Base-by-base conservation (phyloP, 1,284 basidiomycete genomes). In the Ceratobasidium sp. region DNA sequence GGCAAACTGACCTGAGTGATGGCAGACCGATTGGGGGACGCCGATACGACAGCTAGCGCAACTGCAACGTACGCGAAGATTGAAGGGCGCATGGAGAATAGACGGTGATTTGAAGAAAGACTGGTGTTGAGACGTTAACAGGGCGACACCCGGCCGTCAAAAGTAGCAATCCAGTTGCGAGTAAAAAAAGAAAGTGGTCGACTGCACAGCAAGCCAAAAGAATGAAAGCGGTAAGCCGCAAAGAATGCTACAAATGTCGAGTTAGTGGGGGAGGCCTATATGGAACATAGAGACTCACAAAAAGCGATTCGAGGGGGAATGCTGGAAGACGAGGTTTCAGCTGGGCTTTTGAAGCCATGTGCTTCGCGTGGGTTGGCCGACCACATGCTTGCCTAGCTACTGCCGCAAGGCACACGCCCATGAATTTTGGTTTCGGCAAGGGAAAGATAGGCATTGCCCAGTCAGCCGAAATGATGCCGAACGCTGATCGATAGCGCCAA, bases 141-240 rank as follows among this genome's bases (percentile, higher is more conserved):
- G 34, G 22, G 37, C 19, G 66, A 43, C 41, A 43, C 53, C 22
- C 22, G 66, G 54, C n/a, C 51, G 66, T 43, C 7, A 48, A 46
- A 41, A 34, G 27, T 49, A 49, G 66, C 66, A 69, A 69, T 69
- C 66, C 66, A 69, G 66, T 58, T 69, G 66, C 66, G 41, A 24
- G 24, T 4, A 37, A 62, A 64, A 49, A 58, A 53, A 46, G 66
- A 69, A 69, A 27, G 66, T 69, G 66, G 34, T n/a, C 24, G 66
- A 58, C 66, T 69, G 66, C 66, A 69, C 66, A 43, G 66, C 66
- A 69, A 48, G 66, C 27, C 66, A 34, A 69, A 66, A 41, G 66
- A 69, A 69, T 48, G 66, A 69, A 69, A 69, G 66, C 66, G 66
- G 66, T 69, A 69, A 69, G 66, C 66, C 66, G 66, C 66, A 69